Evolutionary conservation across 768 basidiomycete species (phyloP).

Genomic region (Lentinula guzmanii): DNA sequence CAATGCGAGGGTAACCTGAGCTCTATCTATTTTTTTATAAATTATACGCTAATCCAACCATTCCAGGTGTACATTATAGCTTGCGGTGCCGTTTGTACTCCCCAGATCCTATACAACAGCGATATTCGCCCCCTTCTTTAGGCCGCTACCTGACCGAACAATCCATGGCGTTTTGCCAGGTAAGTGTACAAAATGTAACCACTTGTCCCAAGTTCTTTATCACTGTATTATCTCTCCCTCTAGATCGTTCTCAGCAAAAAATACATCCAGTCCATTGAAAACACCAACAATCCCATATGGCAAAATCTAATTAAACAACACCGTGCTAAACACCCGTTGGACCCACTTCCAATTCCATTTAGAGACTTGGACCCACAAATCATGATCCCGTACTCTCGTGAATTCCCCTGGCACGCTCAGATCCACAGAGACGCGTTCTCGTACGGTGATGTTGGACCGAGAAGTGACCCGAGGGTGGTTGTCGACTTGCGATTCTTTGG

Average conservation of each 20-base stretch:
- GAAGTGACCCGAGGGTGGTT: constrained; percentile 23
- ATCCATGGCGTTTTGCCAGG: neutral
- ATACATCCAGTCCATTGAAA: neutral
- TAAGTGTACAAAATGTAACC: neutral
- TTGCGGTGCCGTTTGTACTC: neutral
- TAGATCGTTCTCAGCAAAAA: neutral
- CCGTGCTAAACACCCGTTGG: neutral
- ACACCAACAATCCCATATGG: neutral
- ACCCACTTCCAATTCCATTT: neutral
- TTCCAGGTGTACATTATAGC: neutral
- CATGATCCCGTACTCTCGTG: neutral
- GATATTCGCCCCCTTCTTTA: neutral
- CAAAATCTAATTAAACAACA: neutral
- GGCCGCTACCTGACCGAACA: neutral
- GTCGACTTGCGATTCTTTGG: constrained; percentile 26
- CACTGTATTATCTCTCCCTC: neutral
- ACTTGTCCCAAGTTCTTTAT: too few relatives aligned
- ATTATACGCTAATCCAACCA: neutral
- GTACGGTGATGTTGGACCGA: constrained; percentile 24
- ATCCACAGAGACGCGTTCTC: constrained; percentile 30
- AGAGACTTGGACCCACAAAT: neutral
- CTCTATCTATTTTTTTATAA: neutral
- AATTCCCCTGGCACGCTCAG: constrained; percentile 25
- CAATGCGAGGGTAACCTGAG: neutral
- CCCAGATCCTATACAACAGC: neutral